These are phyloP conservation scores for Candida golubevii DNA, from an alignment of 805 yeast species.

Conservation along the genomic window DNA sequence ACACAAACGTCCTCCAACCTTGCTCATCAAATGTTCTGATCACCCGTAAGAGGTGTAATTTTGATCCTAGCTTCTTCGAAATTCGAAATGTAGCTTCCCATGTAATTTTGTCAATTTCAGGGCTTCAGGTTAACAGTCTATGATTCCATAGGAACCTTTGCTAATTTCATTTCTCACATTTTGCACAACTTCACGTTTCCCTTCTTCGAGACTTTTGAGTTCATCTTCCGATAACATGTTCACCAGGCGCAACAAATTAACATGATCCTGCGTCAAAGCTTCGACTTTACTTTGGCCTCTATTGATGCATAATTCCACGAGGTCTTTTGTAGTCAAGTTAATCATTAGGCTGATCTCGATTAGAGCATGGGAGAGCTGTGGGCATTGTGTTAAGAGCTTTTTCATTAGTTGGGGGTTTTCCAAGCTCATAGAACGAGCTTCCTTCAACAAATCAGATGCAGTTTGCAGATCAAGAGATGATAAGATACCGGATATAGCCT, in stretches of 20 bases:
- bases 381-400: constrained; percentile 59
- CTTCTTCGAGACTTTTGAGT: constrained; percentile 23
- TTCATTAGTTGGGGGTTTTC: constrained; percentile 56
- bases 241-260: constrained; percentile 26
- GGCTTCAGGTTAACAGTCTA: constrained; percentile 5
- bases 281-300: constrained; percentile 27
- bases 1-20: neutral
- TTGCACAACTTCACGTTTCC: constrained; percentile 15
- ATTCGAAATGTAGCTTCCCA: too few relatives aligned
- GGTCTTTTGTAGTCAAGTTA: constrained; percentile 32
- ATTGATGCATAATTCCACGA: constrained; percentile 35
- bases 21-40: too few relatives aligned
- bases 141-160: constrained; percentile 22
- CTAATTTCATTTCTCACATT: constrained; percentile 18
- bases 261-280: constrained; percentile 31
- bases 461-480: constrained; percentile 44
- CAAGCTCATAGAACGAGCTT: constrained; percentile 18
- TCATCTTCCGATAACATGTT: constrained; percentile 29
- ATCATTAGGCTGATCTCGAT: constrained; percentile 59
- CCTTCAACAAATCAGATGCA: constrained; percentile 45
- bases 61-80: too few relatives aligned
- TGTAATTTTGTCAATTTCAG: too few relatives aligned
- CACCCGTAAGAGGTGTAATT: too few relatives aligned
- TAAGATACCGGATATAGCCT: constrained; percentile 39
- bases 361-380: constrained; percentile 78